A percentile compares a stretch with the other conserved stretches of the same genome.
These are phyloP conservation scores for Rubia yunnanensis DNA, from an alignment of 257 asterid genomes.

Conservation along the genomic window DNA sequence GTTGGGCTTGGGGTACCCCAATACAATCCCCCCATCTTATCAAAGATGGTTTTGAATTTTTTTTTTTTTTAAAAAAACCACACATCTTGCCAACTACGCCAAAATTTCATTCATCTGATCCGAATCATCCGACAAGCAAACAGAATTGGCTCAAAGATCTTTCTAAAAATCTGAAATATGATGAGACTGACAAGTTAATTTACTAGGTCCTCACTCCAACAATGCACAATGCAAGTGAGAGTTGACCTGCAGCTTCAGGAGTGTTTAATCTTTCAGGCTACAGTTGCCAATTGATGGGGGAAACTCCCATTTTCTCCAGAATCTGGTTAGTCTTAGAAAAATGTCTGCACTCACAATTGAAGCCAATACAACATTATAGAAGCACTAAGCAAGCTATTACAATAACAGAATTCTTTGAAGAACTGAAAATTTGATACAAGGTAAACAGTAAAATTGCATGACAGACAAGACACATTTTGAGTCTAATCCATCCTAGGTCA, in stretches of 20 bases:
- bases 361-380: not conserved
- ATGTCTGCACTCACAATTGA: slow-evolving; percentile 42
- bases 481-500: not conserved
- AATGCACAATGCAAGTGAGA: not conserved
- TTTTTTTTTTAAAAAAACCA: too few species aligned
- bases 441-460: not conserved
- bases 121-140: not conserved
- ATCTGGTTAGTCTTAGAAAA: slow-evolving; percentile 78
- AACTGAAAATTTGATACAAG: not conserved
- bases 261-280: slow-evolving; percentile 21
- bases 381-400: not conserved
- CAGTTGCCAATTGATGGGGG: slow-evolving; percentile 84
- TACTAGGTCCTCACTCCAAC: not conserved
- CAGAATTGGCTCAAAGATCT: not conserved
- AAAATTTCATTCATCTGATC: not conserved
- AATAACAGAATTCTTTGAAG: not conserved
- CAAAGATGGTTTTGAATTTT: too few species aligned
- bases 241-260: slow-evolving; percentile 5
- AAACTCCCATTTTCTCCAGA: slow-evolving; percentile 58
- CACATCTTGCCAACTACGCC: too few species aligned
- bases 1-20: too few species aligned
- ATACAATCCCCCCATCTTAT: too few species aligned
- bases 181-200: not conserved
- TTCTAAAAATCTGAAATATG: not conserved
- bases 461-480: not conserved